phyloP scores from a whole-genome alignment of 306 rosid genomes.

The Prunus dulcis region DNA sequence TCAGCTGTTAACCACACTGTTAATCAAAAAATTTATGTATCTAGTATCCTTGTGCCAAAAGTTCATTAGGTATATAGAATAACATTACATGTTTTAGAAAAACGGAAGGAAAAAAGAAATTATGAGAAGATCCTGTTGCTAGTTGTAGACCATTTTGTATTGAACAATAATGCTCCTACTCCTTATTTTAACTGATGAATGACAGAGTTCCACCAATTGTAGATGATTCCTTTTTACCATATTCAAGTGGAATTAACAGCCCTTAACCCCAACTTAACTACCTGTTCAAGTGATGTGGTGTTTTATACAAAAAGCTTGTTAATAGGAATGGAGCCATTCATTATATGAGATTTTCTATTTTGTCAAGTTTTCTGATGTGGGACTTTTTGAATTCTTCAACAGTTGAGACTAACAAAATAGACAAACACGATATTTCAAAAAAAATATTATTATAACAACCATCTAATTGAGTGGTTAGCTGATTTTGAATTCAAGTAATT shows the following conservation, averaged over 20 bases:
- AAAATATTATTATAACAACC: too few relatives aligned
- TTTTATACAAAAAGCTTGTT: too few relatives aligned
- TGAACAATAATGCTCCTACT: background rate
- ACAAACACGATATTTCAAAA: too few relatives aligned
- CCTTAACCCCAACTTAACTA: too few relatives aligned
- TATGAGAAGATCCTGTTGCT: background rate
- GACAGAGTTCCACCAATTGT: slow-evolving; percentile 1
- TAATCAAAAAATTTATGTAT: background rate
- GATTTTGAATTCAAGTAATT: too few relatives aligned
- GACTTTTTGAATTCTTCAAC: too few relatives aligned
- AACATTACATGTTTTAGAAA: background rate
- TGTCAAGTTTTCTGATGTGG: too few relatives aligned
- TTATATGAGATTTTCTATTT: too few relatives aligned
- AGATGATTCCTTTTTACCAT: background rate
- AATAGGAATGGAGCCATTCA: too few relatives aligned
- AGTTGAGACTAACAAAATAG: too few relatives aligned
- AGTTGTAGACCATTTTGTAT: slow-evolving; percentile 7
- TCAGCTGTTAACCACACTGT: background rate
- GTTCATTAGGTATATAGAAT: slow-evolving; percentile 6
- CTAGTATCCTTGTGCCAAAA: background rate
- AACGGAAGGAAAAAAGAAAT: background rate
- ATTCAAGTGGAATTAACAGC: background rate
- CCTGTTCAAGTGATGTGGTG: too few relatives aligned
- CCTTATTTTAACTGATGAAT: background rate
- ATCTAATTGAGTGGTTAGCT: too few relatives aligned